A percentile compares a stretch with the other conserved stretches of the same genome.
Evolutionary conservation across 768 basidiomycete species (phyloP).

Genomic region (Termitomyces sp.): DNA sequence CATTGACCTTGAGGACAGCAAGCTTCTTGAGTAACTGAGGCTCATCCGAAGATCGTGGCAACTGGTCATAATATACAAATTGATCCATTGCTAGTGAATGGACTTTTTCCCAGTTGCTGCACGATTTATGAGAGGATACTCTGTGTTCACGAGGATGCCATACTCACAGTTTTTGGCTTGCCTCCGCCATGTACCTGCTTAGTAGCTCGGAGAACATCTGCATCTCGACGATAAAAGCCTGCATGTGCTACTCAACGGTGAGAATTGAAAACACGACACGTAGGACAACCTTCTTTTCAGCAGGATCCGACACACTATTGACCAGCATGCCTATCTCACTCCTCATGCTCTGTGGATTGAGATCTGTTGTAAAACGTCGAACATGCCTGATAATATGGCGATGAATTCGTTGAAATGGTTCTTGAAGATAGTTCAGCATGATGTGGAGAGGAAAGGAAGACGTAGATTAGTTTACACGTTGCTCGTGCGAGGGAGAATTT

Average conservation of each 20-base stretch:
- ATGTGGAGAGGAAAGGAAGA: slow-evolving; percentile 13
- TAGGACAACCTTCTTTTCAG: slow-evolving; percentile 47
- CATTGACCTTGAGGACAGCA: slow-evolving; percentile 65
- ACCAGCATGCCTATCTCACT: slow-evolving; percentile 68
- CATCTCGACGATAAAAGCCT: slow-evolving; percentile 76
- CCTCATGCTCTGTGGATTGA: slow-evolving; percentile 54
- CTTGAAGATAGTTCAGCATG: slow-evolving; percentile 36
- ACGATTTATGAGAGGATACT: background rate
- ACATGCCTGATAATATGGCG: slow-evolving; percentile 35
- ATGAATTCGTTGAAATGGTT: slow-evolving; percentile 24
- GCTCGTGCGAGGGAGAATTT: slow-evolving; percentile 1
- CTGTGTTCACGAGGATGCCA: background rate
- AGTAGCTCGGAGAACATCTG: slow-evolving; percentile 79
- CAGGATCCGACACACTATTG: slow-evolving; percentile 49
- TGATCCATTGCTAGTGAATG: slow-evolving; percentile 44
- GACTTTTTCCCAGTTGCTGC: slow-evolving; percentile 15
- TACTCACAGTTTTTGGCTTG: slow-evolving; percentile 63
- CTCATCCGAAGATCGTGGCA: slow-evolving; percentile 44
- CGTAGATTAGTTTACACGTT: background rate
- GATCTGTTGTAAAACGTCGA: slow-evolving; percentile 35
- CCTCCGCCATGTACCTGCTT: slow-evolving; percentile 70
- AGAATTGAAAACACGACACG: background rate
- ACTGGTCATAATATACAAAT: slow-evolving; percentile 60
- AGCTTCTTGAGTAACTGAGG: slow-evolving; percentile 38
- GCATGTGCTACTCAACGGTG: slow-evolving; percentile 17